These are phyloP conservation scores for Alternaria ventricosa DNA, from an alignment of 2,329 filamentous ascomycete genomes.

Conservation along the genomic window DNA sequence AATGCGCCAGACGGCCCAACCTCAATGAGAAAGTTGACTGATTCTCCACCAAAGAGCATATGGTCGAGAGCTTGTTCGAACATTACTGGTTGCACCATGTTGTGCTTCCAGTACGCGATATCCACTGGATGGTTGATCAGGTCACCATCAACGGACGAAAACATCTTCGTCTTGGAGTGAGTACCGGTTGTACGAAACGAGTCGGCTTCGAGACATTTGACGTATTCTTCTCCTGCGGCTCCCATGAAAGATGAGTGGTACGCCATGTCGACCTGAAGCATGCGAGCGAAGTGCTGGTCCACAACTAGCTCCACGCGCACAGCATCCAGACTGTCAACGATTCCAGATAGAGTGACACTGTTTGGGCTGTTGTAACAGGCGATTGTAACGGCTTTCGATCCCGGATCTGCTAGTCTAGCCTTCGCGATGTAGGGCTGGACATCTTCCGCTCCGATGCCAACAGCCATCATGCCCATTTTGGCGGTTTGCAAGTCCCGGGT, in stretches of 20 bases:
- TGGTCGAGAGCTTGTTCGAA: not conserved
- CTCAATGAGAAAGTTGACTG: constrained; percentile 9
- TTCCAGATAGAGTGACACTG: constrained; percentile 24
- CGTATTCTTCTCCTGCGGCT: constrained; percentile 11
- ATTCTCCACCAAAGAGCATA: not conserved
- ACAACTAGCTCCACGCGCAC: not conserved
- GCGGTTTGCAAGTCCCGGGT: too few species aligned
- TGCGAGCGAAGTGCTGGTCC: constrained; percentile 18
- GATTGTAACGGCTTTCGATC: not conserved
- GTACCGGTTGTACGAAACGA: too few species aligned
- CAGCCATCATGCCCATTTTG: constrained; percentile 25
- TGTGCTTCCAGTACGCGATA: constrained; percentile 14
- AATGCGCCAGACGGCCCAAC: constrained; percentile 16
- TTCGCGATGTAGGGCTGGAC: constrained; percentile 3
- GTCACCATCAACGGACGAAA: not conserved
- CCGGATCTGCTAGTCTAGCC: too few species aligned
- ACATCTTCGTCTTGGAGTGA: constrained; percentile 2
- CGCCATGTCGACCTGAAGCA: constrained; percentile 20
- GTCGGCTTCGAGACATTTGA: not conserved
- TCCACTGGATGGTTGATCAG: not conserved
- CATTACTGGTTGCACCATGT: constrained; percentile 18
- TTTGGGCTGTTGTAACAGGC: constrained; percentile 43
- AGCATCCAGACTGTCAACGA: constrained; percentile 45
- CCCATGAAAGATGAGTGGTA: constrained; percentile 25
- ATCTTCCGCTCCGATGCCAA: constrained; percentile 17